These are phyloP conservation scores for Aspergillus nomiae DNA, from an alignment of 2,329 filamentous ascomycete genomes.

Conservation along the genomic window DNA sequence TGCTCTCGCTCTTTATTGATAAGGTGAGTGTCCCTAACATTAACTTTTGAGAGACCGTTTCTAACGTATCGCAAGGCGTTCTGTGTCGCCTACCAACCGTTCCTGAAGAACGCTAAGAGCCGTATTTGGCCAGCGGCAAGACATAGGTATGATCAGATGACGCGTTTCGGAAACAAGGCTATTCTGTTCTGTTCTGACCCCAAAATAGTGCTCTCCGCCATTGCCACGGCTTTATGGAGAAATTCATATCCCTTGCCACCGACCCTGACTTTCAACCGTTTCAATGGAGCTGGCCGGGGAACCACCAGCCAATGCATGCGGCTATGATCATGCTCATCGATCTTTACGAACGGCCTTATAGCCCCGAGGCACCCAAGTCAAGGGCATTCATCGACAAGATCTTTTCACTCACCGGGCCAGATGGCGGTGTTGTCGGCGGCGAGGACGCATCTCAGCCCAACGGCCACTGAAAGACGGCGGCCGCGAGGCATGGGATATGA, in stretches of 20 bases:
- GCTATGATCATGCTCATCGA: slow-evolving; percentile 52
- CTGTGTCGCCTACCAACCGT: slow-evolving; percentile 51
- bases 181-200: slow-evolving; percentile 13
- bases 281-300: slow-evolving; percentile 52
- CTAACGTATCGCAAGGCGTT: slow-evolving; percentile 34
- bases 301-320: slow-evolving; percentile 29
- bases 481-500: slow-evolving; percentile 53
- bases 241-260: slow-evolving; percentile 50
- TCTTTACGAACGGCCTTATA: slow-evolving; percentile 49
- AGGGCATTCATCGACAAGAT: slow-evolving; percentile 50
- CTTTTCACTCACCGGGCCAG: slow-evolving; percentile 48
- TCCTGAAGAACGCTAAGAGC: slow-evolving; percentile 51
- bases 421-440: slow-evolving; percentile 49
- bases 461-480: slow-evolving; percentile 50
- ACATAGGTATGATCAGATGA: slow-evolving; percentile 38
- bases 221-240: slow-evolving; percentile 52
- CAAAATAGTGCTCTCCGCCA: slow-evolving; percentile 44
- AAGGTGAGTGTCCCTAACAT: slow-evolving; percentile 33
- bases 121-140: slow-evolving; percentile 50
- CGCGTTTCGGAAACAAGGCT: background rate
- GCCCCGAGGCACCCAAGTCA: slow-evolving; percentile 47
- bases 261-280: slow-evolving; percentile 52
- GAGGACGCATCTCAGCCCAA: slow-evolving; percentile 46
- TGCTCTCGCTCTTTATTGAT: slow-evolving; percentile 48
- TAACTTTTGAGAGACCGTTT: background rate